phyloP scores from a whole-genome alignment of 2,329 filamentous ascomycete species.

The Aspergillus awamori region DNA sequence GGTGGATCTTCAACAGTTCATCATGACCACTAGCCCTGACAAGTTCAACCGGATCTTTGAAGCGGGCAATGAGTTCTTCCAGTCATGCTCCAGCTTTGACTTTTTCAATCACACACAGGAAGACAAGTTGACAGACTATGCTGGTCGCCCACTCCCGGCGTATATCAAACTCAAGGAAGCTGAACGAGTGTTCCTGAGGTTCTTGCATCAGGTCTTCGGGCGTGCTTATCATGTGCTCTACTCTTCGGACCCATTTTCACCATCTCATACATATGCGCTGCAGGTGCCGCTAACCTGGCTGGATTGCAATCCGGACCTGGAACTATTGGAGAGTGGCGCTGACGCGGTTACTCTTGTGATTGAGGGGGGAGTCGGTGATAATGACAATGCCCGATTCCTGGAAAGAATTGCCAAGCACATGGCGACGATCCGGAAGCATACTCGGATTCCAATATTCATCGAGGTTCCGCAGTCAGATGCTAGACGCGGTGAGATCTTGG shows the following conservation, averaged over 20 bases:
- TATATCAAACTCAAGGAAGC: background rate
- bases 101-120: conserved; percentile 3
- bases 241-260: background rate
- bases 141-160: background rate
- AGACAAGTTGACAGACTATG: background rate
- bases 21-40: conserved; percentile 25
- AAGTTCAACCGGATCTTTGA: conserved; percentile 23
- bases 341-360: background rate
- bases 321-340: background rate
- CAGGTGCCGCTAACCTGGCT: background rate
- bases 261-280: background rate
- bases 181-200: background rate
- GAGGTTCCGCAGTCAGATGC: background rate
- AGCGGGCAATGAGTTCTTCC: conserved; percentile 39
- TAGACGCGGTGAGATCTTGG: background rate
- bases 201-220: background rate
- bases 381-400: background rate
- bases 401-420: background rate
- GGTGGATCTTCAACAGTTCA: conserved; percentile 15
- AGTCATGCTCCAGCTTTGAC: conserved; percentile 27
- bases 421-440: background rate
- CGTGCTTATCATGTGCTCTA: background rate
- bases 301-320: background rate
- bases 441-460: background rate
- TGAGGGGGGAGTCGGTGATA: background rate